Percentiles rank a stretch among this genome's conserved stretches.
phyloP scores from a whole-genome alignment of 1,284 basidiomycete species.

The Cystobasidiaceae sp. region DNA sequence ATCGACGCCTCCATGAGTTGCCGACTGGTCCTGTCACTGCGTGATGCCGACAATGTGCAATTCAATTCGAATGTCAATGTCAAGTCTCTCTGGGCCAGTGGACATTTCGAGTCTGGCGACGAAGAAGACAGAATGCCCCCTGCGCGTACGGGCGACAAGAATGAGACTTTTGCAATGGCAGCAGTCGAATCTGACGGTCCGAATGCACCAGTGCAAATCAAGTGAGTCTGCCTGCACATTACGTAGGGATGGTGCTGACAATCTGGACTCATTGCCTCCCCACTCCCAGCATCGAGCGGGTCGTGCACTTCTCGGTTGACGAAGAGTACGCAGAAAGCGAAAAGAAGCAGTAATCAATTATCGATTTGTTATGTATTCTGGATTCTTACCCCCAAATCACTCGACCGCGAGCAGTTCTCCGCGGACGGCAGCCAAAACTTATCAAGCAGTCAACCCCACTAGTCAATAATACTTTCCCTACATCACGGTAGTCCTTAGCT shows the following conservation, averaged over 20 bases:
- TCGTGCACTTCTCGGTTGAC: constrained; percentile 7
- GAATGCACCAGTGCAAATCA: neutral
- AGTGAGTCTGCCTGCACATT: neutral
- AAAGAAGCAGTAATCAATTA: no score
- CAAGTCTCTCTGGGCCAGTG: constrained; percentile 13
- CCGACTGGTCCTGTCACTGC: constrained; percentile 4
- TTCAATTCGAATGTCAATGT: constrained; percentile 19
- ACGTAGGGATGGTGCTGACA: neutral
- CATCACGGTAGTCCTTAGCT: no score
- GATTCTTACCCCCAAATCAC: no score
- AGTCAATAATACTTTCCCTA: no score
- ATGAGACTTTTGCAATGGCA: neutral
- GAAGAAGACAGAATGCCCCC: neutral
- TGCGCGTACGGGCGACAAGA: neutral
- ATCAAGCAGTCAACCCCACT: no score
- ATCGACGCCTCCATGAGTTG: constrained; percentile 6
- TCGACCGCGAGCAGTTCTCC: no score
- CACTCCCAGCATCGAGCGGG: neutral
- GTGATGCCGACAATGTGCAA: constrained; percentile 4
- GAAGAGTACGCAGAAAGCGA: constrained; percentile 4
- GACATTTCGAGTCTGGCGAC: neutral
- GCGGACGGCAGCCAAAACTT: no score
- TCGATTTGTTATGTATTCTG: no score
- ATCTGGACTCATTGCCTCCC: no score
- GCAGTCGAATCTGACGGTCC: neutral